phyloP scores from a whole-genome alignment of 2,329 filamentous ascomycete species.

The Diaporthe sp. region DNA sequence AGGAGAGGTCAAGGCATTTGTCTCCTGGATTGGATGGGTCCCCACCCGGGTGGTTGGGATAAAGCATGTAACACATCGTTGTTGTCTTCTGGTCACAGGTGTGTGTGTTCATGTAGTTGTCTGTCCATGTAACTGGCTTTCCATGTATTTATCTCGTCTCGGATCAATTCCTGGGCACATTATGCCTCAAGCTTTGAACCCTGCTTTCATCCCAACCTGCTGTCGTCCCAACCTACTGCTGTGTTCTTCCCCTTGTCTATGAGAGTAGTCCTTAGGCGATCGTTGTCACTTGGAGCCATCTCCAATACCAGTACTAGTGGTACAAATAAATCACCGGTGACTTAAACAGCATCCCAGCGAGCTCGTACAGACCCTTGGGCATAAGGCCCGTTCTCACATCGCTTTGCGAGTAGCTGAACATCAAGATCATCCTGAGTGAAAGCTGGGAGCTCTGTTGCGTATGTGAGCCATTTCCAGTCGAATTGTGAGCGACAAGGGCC shows the following conservation, averaged over 20 bases:
- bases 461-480: constrained; percentile 15
- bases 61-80: not conserved
- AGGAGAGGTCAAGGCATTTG: not conserved
- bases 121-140: not conserved
- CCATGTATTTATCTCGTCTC: not conserved
- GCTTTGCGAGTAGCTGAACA: not conserved
- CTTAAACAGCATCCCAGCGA: not conserved
- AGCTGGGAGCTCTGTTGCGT: not conserved
- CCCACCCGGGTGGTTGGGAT: not conserved
- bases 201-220: not conserved
- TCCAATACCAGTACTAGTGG: not conserved
- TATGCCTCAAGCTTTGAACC: not conserved
- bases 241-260: not conserved
- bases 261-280: not conserved
- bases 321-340: not conserved
- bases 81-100: not conserved
- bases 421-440: not conserved
- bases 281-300: not conserved
- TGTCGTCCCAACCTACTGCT: not conserved
- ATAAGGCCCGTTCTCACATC: not conserved
- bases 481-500: constrained; percentile 1
- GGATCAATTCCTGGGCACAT: not conserved
- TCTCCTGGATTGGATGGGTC: not conserved
- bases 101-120: not conserved
- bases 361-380: not conserved